Percentiles rank a stretch among this genome's conserved stretches.
phyloP scores from a whole-genome alignment of 352 stramenopile genomes.

The Phytophthora foliorum region DNA sequence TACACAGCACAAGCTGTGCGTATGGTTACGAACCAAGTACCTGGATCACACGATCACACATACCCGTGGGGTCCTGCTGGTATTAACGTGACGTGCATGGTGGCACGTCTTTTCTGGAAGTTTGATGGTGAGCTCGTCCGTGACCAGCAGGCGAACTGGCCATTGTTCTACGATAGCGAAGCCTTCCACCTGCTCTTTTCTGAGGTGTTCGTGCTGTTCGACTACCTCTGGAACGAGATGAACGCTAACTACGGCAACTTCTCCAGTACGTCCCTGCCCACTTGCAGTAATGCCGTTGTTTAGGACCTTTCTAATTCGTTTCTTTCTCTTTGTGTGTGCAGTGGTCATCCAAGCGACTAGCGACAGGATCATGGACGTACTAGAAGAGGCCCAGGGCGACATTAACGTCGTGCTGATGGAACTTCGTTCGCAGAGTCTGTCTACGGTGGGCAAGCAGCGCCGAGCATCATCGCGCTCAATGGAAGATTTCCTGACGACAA shows the following conservation, averaged over 20 bases:
- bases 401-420: conserved; percentile 65
- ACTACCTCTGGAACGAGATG: conserved; percentile 88
- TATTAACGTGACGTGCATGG: conserved; percentile 90
- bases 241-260: conserved; percentile 90
- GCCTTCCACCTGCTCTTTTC: conserved; percentile 85
- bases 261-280: conserved; percentile 51
- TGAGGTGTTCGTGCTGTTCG: conserved; percentile 87
- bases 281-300: not conserved
- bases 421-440: conserved; percentile 67
- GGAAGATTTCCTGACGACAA: conserved; percentile 72
- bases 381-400: conserved; percentile 82
- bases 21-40: conserved; percentile 85
- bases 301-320: conserved; percentile 8
- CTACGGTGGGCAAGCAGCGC: conserved; percentile 46
- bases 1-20: conserved; percentile 72
- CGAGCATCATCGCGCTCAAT: conserved; percentile 69
- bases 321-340: conserved; percentile 30
- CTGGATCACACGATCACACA: conserved; percentile 81
- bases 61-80: conserved; percentile 87
- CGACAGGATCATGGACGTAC: conserved; percentile 67
- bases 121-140: conserved; percentile 77
- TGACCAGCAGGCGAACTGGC: conserved; percentile 75
- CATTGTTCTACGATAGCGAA: conserved; percentile 72
- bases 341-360: conserved; percentile 84
- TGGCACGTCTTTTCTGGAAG: conserved; percentile 84